Evolutionary conservation across 1,139 yeast genomes (phyloP).

Genomic region (Petasospora fabianii): DNA sequence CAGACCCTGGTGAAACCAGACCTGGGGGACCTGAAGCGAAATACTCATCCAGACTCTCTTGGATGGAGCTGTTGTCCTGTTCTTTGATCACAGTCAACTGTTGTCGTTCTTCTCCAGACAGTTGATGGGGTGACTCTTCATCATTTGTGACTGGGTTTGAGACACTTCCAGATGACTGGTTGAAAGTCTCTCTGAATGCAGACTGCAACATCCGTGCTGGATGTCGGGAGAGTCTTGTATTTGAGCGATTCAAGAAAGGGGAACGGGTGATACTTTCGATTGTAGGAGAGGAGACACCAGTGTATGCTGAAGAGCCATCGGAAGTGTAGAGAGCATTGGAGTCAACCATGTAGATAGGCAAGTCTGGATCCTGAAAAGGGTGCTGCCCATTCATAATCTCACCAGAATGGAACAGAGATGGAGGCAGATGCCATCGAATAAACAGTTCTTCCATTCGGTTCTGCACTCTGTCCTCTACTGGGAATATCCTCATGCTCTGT

Average conservation of each 20-base stretch:
- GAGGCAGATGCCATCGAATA: constrained; percentile 50
- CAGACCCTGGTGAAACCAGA: no score
- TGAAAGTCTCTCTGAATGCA: no score
- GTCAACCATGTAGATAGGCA: no score
- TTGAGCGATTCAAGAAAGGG: not conserved
- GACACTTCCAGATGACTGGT: no score
- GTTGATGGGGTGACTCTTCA: no score
- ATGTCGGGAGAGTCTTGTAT: not conserved
- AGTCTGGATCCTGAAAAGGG: constrained; percentile 24
- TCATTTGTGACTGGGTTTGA: no score
- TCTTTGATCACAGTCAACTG: no score
- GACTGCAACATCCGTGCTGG: not conserved
- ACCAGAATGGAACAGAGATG: constrained; percentile 40
- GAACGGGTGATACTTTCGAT: not conserved
- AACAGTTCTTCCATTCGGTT: constrained; percentile 50
- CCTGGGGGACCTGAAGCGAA: no score
- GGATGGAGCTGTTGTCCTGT: no score
- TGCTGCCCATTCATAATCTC: constrained; percentile 33
- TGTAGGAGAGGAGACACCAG: not conserved
- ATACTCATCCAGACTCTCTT: no score
- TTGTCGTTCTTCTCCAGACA: no score
- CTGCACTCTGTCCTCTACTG: constrained; percentile 33
- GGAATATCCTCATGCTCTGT: constrained; percentile 36
- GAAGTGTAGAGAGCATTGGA: no score
- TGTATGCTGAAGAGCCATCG: not conserved